Conservation (phyloP, 163 green algal genomes). For the Coccomyxa subellipsoidea region DNA sequence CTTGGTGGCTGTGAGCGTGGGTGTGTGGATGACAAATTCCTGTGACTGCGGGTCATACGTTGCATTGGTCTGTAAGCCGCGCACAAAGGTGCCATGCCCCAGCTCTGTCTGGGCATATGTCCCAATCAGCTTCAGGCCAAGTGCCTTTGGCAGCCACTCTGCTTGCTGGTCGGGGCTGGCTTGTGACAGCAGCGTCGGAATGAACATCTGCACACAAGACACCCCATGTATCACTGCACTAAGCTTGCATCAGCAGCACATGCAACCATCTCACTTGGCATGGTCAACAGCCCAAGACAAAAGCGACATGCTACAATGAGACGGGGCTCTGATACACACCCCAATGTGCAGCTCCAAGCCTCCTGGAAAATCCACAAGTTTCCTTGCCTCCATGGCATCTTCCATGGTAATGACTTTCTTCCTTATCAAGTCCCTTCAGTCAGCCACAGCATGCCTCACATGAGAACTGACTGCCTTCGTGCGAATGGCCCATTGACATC, state of each 20-base stretch:
- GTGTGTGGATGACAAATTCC: slow-evolving; percentile 91
- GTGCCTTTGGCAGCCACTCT: slow-evolving; percentile 74
- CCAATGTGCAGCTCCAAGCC: slow-evolving; percentile 92
- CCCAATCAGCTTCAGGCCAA: slow-evolving; percentile 67
- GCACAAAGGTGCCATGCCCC: slow-evolving; percentile 92
- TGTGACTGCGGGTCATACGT: slow-evolving; percentile 76
- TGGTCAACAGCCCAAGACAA: no score
- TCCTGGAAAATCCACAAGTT: slow-evolving; percentile 73
- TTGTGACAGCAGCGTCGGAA: slow-evolving; percentile 84
- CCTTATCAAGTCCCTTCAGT: slow-evolving; percentile 56
- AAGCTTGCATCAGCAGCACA: no score
- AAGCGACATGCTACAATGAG: no score
- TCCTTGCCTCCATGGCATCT: slow-evolving; percentile 74
- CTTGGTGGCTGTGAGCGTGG: slow-evolving; percentile 86
- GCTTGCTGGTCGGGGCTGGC: slow-evolving; percentile 79
- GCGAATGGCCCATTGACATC: not conserved
- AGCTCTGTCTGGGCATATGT: slow-evolving; percentile 94
- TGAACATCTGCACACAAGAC: slow-evolving; percentile 78
- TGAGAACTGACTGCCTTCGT: not conserved
- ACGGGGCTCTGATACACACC: slow-evolving; percentile 45
- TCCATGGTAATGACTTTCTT: slow-evolving; percentile 64
- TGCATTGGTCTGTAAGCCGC: slow-evolving; percentile 91
- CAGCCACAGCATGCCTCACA: not conserved
- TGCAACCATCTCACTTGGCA: no score
- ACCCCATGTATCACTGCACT: not conserved